A percentile compares a stretch with the other conserved stretches of the same genome.
Evolutionary conservation across 768 basidiomycete species (phyloP).

Genomic region (Lepiota brunneoincarnata): DNA sequence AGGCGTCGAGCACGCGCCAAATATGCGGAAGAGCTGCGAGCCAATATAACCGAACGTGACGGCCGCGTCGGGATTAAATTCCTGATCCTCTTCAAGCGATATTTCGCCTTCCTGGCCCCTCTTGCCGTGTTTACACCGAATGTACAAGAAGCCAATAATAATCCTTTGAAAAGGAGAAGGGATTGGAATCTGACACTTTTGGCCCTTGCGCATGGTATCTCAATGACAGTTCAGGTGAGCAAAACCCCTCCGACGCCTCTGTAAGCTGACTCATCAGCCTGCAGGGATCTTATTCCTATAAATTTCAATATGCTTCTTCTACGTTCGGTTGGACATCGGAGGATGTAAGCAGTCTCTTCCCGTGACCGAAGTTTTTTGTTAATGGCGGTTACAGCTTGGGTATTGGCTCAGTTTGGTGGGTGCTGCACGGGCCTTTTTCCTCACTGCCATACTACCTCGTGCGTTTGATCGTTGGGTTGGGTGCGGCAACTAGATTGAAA

Average conservation of each 20-base stretch:
- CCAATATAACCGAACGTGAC: conserved; percentile 15
- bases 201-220: conserved; percentile 49
- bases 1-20: conserved; percentile 38
- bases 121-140: conserved; percentile 62
- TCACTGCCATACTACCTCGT: conserved; percentile 64
- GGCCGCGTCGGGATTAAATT: conserved; percentile 17
- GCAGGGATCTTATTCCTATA: conserved; percentile 56
- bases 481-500: conserved; percentile 1
- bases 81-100: conserved; percentile 38
- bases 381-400: conserved; percentile 47
- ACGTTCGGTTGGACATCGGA: conserved; percentile 69
- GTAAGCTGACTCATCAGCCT: background rate
- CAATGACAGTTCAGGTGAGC: conserved; percentile 45
- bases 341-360: conserved; percentile 35
- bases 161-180: conserved; percentile 39
- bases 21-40: conserved; percentile 31
- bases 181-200: conserved; percentile 70
- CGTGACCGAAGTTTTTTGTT: background rate
- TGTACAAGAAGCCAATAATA: conserved; percentile 21
- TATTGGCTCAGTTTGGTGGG: conserved; percentile 65
- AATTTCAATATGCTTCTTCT: conserved; percentile 62
- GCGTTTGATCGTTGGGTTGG: conserved; percentile 18
- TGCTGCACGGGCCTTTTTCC: conserved; percentile 48
- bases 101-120: conserved; percentile 71
- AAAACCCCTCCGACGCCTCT: background rate